A percentile compares a stretch with the other conserved stretches of the same genome.
Conservation (phyloP, 345 rosid genomes). For the Ricinus communis region DNA sequence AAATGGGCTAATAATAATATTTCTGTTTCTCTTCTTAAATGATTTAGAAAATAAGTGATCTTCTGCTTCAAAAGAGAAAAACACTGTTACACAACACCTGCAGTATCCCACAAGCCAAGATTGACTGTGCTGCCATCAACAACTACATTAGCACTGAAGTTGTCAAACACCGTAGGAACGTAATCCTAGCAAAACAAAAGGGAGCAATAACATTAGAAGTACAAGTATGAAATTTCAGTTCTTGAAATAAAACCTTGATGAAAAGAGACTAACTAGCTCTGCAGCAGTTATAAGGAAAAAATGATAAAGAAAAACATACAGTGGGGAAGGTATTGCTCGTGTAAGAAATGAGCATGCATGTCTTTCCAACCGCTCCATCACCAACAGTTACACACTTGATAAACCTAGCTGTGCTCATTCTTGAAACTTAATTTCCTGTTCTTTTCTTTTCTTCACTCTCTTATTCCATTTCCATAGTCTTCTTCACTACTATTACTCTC, state of each 20-base stretch:
- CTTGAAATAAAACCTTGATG: not conserved
- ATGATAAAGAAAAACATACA: slow-evolving; percentile 16
- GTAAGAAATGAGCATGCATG: slow-evolving; percentile 58
- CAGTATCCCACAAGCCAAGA: slow-evolving; percentile 59
- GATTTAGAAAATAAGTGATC: not conserved
- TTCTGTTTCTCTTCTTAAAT: not conserved
- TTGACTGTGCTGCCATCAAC: slow-evolving; percentile 58
- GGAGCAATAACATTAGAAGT: too few species aligned
- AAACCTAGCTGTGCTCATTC: slow-evolving; percentile 53
- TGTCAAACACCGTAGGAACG: slow-evolving; percentile 56
- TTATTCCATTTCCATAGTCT: not conserved
- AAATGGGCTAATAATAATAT: not conserved
- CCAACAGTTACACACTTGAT: slow-evolving; percentile 63
- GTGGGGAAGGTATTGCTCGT: slow-evolving; percentile 61
- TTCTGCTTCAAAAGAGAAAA: not conserved
- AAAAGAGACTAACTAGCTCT: too few species aligned
- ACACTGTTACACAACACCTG: slow-evolving; percentile 37
- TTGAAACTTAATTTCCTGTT: not conserved
- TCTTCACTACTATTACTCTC: not conserved
- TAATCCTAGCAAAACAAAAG: slow-evolving; percentile 35
- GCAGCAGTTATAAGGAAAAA: not conserved
- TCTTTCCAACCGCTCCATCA: slow-evolving; percentile 57
- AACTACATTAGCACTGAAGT: slow-evolving; percentile 56
- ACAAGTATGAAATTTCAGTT: not conserved
- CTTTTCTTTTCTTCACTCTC: not conserved